phyloP scores from a whole-genome alignment of 306 rosid genomes.

The Lagenaria siceraria region DNA sequence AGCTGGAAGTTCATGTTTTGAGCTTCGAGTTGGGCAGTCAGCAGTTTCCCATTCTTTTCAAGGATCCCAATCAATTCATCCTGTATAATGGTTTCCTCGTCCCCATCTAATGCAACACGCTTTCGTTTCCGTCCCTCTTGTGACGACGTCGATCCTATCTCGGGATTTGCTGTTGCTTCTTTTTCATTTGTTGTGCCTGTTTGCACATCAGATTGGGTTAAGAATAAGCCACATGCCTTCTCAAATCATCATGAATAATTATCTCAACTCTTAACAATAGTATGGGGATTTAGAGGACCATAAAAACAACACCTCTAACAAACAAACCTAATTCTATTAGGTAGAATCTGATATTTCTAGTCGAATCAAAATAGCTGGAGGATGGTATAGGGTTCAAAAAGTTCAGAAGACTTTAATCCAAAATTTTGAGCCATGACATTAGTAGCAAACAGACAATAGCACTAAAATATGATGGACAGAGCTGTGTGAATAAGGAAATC shows the following conservation, averaged over 20 bases:
- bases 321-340: neutral
- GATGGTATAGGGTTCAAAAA: neutral
- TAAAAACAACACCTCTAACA: neutral
- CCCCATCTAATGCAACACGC: slow-evolving; percentile 37
- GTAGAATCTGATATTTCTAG: neutral
- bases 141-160: slow-evolving; percentile 55
- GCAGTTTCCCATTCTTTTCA: slow-evolving; percentile 72
- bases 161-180: slow-evolving; percentile 44
- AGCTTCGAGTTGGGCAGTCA: slow-evolving; percentile 59
- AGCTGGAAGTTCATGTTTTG: slow-evolving; percentile 61
- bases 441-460: neutral
- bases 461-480: neutral
- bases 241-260: neutral
- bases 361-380: neutral
- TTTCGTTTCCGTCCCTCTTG: slow-evolving; percentile 69
- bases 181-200: slow-evolving; percentile 43
- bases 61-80: slow-evolving; percentile 60
- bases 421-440: neutral
- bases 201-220: neutral
- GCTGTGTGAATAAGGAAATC: neutral
- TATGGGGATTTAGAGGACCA: neutral
- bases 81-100: slow-evolving; percentile 45
- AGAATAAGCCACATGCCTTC: neutral
- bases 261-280: neutral
- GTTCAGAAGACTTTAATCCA: neutral